These are phyloP conservation scores for Hypoxylon rickii DNA, from an alignment of 495 filamentous ascomycete genomes.

Conservation along the genomic window DNA sequence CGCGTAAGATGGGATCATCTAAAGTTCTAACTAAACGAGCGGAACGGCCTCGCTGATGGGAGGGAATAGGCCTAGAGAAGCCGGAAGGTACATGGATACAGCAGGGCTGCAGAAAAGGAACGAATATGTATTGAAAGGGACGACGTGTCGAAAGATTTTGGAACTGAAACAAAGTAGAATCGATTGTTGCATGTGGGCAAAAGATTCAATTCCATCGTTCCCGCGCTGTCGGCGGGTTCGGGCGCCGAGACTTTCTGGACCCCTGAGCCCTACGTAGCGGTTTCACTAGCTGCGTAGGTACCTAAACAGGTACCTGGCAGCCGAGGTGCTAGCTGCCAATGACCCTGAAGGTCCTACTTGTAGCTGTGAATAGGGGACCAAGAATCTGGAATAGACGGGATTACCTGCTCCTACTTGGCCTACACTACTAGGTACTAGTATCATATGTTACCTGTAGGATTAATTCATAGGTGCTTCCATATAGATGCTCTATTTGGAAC, in stretches of 20 bases:
- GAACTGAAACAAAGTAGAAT: not conserved
- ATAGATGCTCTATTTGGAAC: no score
- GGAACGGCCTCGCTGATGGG: slow-evolving; percentile 1
- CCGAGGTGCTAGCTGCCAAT: no score
- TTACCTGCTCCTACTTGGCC: not conserved
- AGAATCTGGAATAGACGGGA: not conserved
- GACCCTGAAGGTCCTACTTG: no score
- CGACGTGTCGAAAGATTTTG: slow-evolving; percentile 6
- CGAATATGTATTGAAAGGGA: not conserved
- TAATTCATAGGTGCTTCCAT: no score
- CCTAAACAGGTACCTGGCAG: not conserved
- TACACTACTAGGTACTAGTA: not conserved
- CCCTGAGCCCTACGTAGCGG: not conserved
- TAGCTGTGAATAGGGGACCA: no score
- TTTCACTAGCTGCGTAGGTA: not conserved
- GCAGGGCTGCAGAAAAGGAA: slow-evolving; percentile 6
- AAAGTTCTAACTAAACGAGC: slow-evolving; percentile 2
- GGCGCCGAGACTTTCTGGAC: slow-evolving; percentile 4
- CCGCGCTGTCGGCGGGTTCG: slow-evolving; percentile 17
- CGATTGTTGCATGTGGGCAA: not conserved
- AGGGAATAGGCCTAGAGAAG: slow-evolving; percentile 4
- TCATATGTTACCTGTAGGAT: not conserved
- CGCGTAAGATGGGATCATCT: slow-evolving; percentile 22
- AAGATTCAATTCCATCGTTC: not conserved
- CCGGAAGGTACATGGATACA: slow-evolving; percentile 4